Percentiles rank a stretch among this genome's conserved stretches.
These are phyloP conservation scores for Tylopilus intermedius DNA, from an alignment of 768 basidiomycete species.

Conservation along the genomic window DNA sequence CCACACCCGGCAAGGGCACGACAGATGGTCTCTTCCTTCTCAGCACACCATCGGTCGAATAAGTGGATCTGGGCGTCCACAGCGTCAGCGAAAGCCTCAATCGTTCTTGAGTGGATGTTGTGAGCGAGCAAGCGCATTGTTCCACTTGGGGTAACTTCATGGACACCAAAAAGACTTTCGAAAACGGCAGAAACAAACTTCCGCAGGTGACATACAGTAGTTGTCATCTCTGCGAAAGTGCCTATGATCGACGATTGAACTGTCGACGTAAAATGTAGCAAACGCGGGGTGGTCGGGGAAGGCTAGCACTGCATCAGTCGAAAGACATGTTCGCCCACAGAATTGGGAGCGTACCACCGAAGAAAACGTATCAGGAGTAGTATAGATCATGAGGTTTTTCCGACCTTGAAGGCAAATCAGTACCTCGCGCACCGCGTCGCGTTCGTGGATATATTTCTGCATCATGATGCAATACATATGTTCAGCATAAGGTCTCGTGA, in stretches of 20 bases:
- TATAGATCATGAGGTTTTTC: constrained; percentile 51
- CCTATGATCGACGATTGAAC: constrained; percentile 63
- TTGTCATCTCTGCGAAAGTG: constrained; percentile 55
- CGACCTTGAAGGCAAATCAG: constrained; percentile 73
- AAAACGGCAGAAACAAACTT: constrained; percentile 53
- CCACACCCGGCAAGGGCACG: constrained; percentile 49
- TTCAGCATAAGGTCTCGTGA: neutral
- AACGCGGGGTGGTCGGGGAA: constrained; percentile 47
- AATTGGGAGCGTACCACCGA: constrained; percentile 28
- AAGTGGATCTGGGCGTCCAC: constrained; percentile 52
- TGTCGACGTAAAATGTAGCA: constrained; percentile 62
- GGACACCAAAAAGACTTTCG: constrained; percentile 21
- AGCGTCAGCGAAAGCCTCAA: constrained; percentile 83
- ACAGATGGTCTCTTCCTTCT: constrained; percentile 61
- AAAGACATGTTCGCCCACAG: neutral
- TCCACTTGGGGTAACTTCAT: constrained; percentile 21
- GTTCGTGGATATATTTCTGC: constrained; percentile 68
- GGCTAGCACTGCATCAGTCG: constrained; percentile 33
- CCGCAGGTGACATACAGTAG: constrained; percentile 58
- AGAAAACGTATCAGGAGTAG: constrained; percentile 27
- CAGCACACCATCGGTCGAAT: constrained; percentile 70
- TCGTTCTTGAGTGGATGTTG: constrained; percentile 43
- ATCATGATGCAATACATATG: neutral
- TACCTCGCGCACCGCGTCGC: constrained; percentile 72
- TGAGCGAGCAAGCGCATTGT: constrained; percentile 22